phyloP scores from a whole-genome alignment of 192 early-diverging fungal genomes.

The Rhizophagus clarus region DNA sequence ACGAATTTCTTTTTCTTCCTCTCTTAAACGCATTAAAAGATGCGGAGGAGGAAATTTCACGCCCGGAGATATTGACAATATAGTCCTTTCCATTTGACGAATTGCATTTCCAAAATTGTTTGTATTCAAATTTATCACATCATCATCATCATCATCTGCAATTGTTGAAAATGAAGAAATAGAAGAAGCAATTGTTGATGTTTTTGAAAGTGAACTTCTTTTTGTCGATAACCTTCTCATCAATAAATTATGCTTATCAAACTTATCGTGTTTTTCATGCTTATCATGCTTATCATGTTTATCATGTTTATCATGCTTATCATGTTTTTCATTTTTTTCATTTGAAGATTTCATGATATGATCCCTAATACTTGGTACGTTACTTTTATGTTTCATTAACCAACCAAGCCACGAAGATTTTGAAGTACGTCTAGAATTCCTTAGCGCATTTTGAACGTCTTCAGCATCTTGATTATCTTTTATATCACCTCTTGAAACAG shows the following conservation, averaged over 20 bases:
- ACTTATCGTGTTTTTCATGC: conserved; percentile 24
- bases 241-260: not conserved
- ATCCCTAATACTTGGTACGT: conserved; percentile 36
- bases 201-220: not conserved
- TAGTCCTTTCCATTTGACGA: conserved; percentile 54
- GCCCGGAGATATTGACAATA: conserved; percentile 79
- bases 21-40: conserved; percentile 62
- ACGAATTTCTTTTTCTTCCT: conserved; percentile 53
- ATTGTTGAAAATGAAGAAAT: conserved; percentile 17
- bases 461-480: conserved; percentile 21
- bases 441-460: conserved; percentile 25
- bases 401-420: conserved; percentile 42
- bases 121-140: conserved; percentile 37
- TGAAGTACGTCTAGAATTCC: conserved; percentile 37
- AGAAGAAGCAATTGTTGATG: conserved; percentile 1
- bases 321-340: too few species aligned
- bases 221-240: not conserved
- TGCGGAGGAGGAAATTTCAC: conserved; percentile 81
- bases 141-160: conserved; percentile 33
- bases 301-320: too few species aligned
- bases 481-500: conserved; percentile 42
- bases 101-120: conserved; percentile 46
- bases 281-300: too few species aligned
- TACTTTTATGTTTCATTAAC: conserved; percentile 33
- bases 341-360: conserved; percentile 26